phyloP scores from a whole-genome alignment of 148 eudicot genomes.

The Polygonum maritimum region DNA sequence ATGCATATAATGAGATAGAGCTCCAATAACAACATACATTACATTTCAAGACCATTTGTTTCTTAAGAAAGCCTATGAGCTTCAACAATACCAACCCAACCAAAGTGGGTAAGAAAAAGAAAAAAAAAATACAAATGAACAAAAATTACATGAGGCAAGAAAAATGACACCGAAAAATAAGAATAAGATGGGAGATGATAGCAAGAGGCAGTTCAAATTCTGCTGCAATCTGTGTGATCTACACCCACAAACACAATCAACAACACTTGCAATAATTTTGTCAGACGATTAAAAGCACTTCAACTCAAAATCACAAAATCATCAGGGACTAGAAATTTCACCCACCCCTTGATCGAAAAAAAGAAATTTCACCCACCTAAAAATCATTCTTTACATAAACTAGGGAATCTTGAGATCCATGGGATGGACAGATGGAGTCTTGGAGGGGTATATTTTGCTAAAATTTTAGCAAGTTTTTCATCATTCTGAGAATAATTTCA shows the following conservation, averaged over 20 bases:
- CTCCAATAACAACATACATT: background rate
- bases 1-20: background rate
- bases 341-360: too few species aligned
- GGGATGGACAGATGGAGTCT: too few species aligned
- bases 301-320: background rate
- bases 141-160: background rate
- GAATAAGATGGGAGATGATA: background rate
- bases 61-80: background rate
- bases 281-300: slow-evolving; percentile 4
- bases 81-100: background rate
- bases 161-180: too few species aligned
- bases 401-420: background rate
- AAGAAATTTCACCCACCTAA: too few species aligned
- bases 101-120: background rate
- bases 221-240: background rate
- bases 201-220: background rate
- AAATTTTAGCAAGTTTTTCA: background rate
- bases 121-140: background rate
- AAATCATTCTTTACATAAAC: too few species aligned
- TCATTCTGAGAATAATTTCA: background rate
- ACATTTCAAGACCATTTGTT: background rate
- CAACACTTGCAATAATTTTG: slow-evolving; percentile 2
- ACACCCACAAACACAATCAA: slow-evolving; percentile 8
- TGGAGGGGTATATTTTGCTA: background rate
- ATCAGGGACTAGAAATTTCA: background rate